phyloP scores from a whole-genome alignment of 257 asterid species.

The Perilla frutescens region DNA sequence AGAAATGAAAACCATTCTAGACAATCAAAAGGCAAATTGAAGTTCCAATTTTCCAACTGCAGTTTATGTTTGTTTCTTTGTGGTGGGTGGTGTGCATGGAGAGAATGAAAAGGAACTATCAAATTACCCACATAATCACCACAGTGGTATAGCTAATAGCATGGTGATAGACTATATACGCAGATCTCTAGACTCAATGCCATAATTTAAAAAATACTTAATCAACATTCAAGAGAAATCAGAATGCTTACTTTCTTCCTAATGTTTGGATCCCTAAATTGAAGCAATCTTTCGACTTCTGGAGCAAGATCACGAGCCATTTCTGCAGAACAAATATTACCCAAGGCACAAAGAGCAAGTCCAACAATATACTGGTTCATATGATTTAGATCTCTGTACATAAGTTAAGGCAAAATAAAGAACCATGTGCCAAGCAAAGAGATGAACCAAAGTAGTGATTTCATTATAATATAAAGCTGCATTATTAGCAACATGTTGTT shows the following conservation, averaged over 20 bases:
- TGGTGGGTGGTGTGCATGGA: too few species aligned
- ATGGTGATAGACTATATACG: constrained; percentile 4
- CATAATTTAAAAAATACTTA: not conserved
- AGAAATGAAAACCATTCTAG: too few species aligned
- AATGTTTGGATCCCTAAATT: constrained; percentile 95
- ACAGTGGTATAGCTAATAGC: not conserved
- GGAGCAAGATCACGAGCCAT: constrained; percentile 99
- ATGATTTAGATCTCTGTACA: constrained; percentile 91
- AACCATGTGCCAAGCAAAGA: constrained; percentile 36
- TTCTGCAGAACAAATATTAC: constrained; percentile 97
- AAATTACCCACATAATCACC: not conserved
- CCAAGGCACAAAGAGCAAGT: constrained; percentile 98
- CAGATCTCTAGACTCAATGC: constrained; percentile 17
- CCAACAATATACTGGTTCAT: constrained; percentile 97
- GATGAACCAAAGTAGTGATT: constrained; percentile 32
- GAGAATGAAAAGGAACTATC: too few species aligned
- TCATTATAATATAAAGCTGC: constrained; percentile 23
- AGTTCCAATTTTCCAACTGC: too few species aligned
- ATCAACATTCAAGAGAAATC: constrained; percentile 27
- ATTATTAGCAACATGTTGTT: constrained; percentile 20
- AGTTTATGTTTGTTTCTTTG: too few species aligned
- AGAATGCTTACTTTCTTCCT: constrained; percentile 81
- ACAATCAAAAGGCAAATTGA: too few species aligned
- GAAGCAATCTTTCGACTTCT: constrained; percentile 93
- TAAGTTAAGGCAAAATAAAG: constrained; percentile 55